These are phyloP conservation scores for Fusarium graminum DNA, from an alignment of 2,329 filamentous ascomycete genomes.

Conservation along the genomic window DNA sequence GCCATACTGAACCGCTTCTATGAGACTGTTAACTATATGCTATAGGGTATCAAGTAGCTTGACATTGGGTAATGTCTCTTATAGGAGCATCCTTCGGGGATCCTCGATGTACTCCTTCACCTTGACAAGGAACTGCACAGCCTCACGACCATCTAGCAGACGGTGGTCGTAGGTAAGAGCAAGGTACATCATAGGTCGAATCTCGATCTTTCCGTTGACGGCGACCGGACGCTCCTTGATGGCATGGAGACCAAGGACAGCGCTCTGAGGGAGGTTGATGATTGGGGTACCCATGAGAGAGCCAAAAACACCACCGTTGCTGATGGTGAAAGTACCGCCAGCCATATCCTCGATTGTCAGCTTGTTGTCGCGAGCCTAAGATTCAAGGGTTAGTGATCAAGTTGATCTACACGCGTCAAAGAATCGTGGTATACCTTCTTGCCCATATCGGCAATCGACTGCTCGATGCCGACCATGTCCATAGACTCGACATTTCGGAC, in stretches of 20 bases:
- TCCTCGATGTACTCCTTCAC: conserved; percentile 99
- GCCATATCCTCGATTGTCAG: conserved; percentile 99
- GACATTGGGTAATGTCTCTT: conserved; percentile 37
- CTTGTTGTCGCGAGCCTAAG: conserved; percentile 87
- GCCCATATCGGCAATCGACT: conserved; percentile 90
- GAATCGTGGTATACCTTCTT: conserved; percentile 77
- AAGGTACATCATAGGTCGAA: conserved; percentile 99
- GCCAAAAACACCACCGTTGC: conserved; percentile 96
- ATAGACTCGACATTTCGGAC: conserved; percentile 92
- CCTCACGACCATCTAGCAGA: conserved; percentile 93
- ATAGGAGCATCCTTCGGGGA: conserved; percentile 88
- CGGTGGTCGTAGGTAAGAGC: conserved; percentile 98
- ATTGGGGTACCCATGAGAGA: conserved; percentile 98
- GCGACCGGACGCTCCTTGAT: conserved; percentile 95
- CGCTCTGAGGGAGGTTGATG: conserved; percentile 95
- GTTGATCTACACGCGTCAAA: too few species aligned
- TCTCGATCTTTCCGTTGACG: conserved; percentile 93
- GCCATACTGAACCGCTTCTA: conserved; percentile 7
- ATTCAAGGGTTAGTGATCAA: conserved; percentile 4
- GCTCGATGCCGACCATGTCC: conserved; percentile 91
- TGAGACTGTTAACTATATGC: conserved; percentile 18
- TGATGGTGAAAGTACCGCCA: conserved; percentile 97
- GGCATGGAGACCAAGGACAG: conserved; percentile 91
- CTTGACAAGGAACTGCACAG: conserved; percentile 95
- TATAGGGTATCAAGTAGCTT: conserved; percentile 37